A percentile compares a stretch with the other conserved stretches of the same genome.
These are phyloP conservation scores for Yarrowia hollandica DNA, from an alignment of 805 yeast species.

Conservation along the genomic window DNA sequence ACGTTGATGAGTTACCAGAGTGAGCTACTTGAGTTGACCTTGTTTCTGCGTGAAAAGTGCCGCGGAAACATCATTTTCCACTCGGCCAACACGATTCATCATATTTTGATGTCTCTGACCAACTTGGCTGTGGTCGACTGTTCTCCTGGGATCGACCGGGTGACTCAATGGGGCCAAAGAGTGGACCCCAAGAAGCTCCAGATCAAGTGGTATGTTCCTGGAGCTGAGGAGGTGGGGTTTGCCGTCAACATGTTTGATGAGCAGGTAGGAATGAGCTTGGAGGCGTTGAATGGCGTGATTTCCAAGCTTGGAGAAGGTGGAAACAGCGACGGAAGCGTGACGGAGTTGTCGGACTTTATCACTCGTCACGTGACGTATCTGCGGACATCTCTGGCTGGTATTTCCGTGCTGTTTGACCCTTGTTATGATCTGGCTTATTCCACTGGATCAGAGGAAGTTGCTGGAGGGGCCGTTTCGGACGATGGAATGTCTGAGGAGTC, in stretches of 20 bases:
- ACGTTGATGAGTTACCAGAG: slow-evolving; percentile 48
- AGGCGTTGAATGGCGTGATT: slow-evolving; percentile 42
- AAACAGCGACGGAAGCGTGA: slow-evolving; percentile 18
- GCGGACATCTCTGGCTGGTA: slow-evolving; percentile 65
- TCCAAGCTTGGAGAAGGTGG: slow-evolving; percentile 36
- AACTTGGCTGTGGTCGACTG: slow-evolving; percentile 45
- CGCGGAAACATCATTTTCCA: slow-evolving; percentile 65
- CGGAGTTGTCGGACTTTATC: slow-evolving; percentile 52
- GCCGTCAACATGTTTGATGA: slow-evolving; percentile 60
- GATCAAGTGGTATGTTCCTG: slow-evolving; percentile 78
- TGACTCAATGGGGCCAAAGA: slow-evolving; percentile 44
- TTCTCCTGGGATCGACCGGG: slow-evolving; percentile 31
- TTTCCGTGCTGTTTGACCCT: slow-evolving; percentile 72
- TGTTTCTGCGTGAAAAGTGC: slow-evolving; percentile 48
- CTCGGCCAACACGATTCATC: slow-evolving; percentile 65
- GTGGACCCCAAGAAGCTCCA: slow-evolving; percentile 40
- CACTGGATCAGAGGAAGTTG: too few species aligned
- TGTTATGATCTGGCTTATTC: slow-evolving; percentile 38
- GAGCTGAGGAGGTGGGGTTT: slow-evolving; percentile 52
- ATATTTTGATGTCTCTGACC: slow-evolving; percentile 62
- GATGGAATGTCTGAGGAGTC: slow-evolving; percentile 47
- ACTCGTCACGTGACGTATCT: slow-evolving; percentile 57
- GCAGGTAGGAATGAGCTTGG: slow-evolving; percentile 43
- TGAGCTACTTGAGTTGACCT: slow-evolving; percentile 51
- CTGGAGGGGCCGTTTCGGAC: slow-evolving; percentile 38